phyloP scores from a whole-genome alignment of 2,329 filamentous ascomycete genomes.

The Aspergillus sp. region DNA sequence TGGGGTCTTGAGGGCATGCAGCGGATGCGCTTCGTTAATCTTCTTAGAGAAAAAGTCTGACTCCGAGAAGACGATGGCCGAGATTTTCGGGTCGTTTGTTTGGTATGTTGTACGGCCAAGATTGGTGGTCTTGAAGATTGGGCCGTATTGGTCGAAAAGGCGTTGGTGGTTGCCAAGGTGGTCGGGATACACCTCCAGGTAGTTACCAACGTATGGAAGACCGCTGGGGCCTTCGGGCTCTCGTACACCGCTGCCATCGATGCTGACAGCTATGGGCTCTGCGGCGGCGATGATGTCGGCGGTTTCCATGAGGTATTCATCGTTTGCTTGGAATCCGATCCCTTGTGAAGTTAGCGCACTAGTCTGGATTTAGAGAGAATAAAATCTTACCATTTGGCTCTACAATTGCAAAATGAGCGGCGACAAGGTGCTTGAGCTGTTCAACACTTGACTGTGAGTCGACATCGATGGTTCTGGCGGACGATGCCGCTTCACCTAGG shows the following conservation, averaged over 20 bases:
- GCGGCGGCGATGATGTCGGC: slow-evolving; percentile 15
- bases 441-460: slow-evolving; percentile 21
- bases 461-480: slow-evolving; percentile 21
- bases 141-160: slow-evolving; percentile 54
- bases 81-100: slow-evolving; percentile 52
- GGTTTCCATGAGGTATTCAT: slow-evolving; percentile 14
- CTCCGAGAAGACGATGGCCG: slow-evolving; percentile 51
- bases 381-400: slow-evolving; percentile 21
- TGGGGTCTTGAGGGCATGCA: slow-evolving; percentile 27
- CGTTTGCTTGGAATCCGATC: slow-evolving; percentile 20
- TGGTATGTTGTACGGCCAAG: slow-evolving; percentile 52
- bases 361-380: too few relatives aligned
- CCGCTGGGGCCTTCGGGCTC: slow-evolving; percentile 24
- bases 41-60: slow-evolving; percentile 56
- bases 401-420: slow-evolving; percentile 32
- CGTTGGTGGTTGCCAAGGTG: slow-evolving; percentile 59
- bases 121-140: slow-evolving; percentile 54
- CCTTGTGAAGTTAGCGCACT: slow-evolving; percentile 10
- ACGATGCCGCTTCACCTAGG: slow-evolving; percentile 19
- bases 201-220: slow-evolving; percentile 50
- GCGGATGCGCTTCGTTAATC: slow-evolving; percentile 40
- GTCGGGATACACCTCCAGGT: slow-evolving; percentile 57
- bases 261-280: slow-evolving; percentile 23
- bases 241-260: slow-evolving; percentile 30
- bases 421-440: slow-evolving; percentile 22